Conservation (phyloP, 148 eudicot species). For the Nyssa sinensis region DNA sequence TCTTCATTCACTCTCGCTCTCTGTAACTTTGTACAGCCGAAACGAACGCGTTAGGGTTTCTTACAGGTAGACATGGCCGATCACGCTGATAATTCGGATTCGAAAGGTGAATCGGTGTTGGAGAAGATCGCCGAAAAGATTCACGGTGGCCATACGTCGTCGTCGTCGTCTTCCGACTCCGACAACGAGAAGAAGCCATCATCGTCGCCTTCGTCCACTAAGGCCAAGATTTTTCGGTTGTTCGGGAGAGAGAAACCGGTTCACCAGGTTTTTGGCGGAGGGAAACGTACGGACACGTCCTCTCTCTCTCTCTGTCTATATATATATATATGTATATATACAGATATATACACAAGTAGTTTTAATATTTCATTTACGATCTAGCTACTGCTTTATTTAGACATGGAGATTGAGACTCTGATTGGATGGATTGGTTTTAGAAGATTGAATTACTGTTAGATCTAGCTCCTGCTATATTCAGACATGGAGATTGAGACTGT, state of each 20-base stretch:
- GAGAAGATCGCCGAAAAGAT: slow-evolving; percentile 68
- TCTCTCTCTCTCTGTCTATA: neutral
- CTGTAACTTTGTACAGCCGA: neutral
- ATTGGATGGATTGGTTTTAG: neutral
- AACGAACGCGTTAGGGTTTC: slow-evolving; percentile 12
- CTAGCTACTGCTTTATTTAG: neutral
- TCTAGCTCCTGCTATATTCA: too few relatives aligned
- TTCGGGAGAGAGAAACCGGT: slow-evolving; percentile 75
- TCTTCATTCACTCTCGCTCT: neutral
- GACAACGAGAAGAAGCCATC: slow-evolving; percentile 30
- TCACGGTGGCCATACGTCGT: slow-evolving; percentile 35
- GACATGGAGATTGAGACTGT: too few relatives aligned
- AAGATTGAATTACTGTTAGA: neutral
- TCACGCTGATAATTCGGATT: slow-evolving; percentile 34
- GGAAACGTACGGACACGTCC: slow-evolving; percentile 47
- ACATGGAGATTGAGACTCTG: neutral
- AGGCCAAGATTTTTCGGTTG: slow-evolving; percentile 44
- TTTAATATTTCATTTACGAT: neutral
- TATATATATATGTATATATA: neutral
- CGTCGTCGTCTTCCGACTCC: slow-evolving; percentile 44
- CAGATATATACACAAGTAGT: neutral
- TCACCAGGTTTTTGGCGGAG: slow-evolving; percentile 72
- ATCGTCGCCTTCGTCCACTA: slow-evolving; percentile 28
- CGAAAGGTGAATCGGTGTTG: slow-evolving; percentile 41
- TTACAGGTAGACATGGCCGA: slow-evolving; percentile 24